A percentile compares a stretch with the other conserved stretches of the same genome.
These are phyloP conservation scores for Hymenoscyphus albidus DNA, from an alignment of 2,329 filamentous ascomycete genomes.

Conservation along the genomic window DNA sequence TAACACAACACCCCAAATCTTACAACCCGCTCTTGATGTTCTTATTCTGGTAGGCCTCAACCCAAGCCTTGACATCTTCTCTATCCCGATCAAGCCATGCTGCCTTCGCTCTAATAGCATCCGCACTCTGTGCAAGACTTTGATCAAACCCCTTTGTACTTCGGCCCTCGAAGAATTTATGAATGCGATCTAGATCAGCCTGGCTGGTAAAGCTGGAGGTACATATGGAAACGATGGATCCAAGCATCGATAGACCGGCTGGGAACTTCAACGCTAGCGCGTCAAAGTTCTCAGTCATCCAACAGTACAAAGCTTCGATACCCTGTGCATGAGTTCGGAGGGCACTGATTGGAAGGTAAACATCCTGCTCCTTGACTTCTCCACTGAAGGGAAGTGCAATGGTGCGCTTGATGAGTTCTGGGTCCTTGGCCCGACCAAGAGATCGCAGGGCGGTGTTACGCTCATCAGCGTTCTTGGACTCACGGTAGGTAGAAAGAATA, in stretches of 20 bases:
- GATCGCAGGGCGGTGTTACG: conserved; percentile 85
- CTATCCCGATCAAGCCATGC: conserved; percentile 75
- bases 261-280: conserved; percentile 75
- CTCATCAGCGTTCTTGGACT: conserved; percentile 75
- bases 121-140: conserved; percentile 82
- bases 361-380: conserved; percentile 89
- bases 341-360: conserved; percentile 81
- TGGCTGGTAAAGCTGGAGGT: conserved; percentile 75
- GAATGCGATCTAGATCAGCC: conserved; percentile 70
- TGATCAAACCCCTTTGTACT: conserved; percentile 87
- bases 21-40: conserved; percentile 4
- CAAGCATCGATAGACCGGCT: conserved; percentile 81
- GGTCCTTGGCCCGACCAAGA: conserved; percentile 73
- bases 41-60: conserved; percentile 52
- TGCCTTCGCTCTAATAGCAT: conserved; percentile 79
- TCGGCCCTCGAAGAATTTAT: conserved; percentile 76
- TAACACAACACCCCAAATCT: too few species aligned
- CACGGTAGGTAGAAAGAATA: conserved; percentile 70
- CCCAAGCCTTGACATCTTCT: conserved; percentile 70
- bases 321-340: conserved; percentile 74
- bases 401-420: conserved; percentile 77
- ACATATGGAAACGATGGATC: conserved; percentile 76
- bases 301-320: conserved; percentile 74
- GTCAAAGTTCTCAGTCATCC: conserved; percentile 89
- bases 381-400: conserved; percentile 70